A percentile compares a stretch with the other conserved stretches of the same genome.
Conservation (phyloP, 106 monocot species). For the Apostasia ramifera region DNA sequence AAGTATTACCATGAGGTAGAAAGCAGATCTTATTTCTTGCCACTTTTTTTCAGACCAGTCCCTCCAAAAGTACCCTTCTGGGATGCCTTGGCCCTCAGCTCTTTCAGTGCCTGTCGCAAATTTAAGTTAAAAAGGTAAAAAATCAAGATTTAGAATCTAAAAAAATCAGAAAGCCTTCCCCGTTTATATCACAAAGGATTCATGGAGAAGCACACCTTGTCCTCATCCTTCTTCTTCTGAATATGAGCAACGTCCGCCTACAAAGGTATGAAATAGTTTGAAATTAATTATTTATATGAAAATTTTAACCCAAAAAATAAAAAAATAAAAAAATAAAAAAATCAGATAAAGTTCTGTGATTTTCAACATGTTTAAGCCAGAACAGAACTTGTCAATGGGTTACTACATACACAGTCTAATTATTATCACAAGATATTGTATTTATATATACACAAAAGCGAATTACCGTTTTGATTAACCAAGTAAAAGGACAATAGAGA, state of each 20-base stretch:
- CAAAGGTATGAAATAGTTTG: too few species aligned
- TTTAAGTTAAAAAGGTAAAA: not conserved
- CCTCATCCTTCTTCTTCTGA: constrained; percentile 62
- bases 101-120: constrained; percentile 44
- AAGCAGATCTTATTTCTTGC: constrained; percentile 34
- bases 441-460: too few species aligned
- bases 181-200: not conserved
- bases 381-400: too few species aligned
- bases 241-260: constrained; percentile 42
- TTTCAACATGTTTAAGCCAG: too few species aligned
- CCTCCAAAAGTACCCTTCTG: constrained; percentile 58
- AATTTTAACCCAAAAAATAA: too few species aligned
- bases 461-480: too few species aligned
- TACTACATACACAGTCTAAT: too few species aligned
- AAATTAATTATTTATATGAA: too few species aligned
- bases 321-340: too few species aligned
- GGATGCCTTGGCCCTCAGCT: constrained; percentile 52
- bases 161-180: not conserved
- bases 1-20: not conserved
- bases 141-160: not conserved
- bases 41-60: constrained; percentile 59
- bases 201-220: constrained; percentile 24
- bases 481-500: too few species aligned
- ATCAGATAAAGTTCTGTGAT: too few species aligned
- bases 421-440: too few species aligned